Evolutionary conservation across 495 filamentous ascomycete species (phyloP).

Genomic region (Tuber calosporum): DNA sequence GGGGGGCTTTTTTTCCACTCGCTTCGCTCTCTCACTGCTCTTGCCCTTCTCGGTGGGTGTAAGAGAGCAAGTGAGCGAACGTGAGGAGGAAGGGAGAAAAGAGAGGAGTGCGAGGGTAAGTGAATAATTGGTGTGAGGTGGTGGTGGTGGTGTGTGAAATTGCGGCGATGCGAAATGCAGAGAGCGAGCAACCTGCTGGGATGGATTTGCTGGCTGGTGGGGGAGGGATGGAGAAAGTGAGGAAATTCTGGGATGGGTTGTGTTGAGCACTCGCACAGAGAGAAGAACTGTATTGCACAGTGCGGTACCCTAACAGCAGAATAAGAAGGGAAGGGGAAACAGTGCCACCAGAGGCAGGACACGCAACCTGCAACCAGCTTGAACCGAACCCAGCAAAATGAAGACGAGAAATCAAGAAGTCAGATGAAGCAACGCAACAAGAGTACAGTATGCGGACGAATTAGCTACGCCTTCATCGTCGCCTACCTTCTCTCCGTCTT

Average conservation of each 20-base stretch:
- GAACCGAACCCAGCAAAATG: conserved; percentile 11
- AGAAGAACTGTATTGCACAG: too few relatives aligned
- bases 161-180: conserved; percentile 31
- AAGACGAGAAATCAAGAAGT: conserved; percentile 2
- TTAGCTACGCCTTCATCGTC: conserved; percentile 9
- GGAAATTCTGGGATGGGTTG: conserved; percentile 11
- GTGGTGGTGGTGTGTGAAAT: conserved; percentile 9
- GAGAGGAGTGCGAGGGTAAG: neutral
- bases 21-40: neutral
- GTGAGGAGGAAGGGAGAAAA: neutral
- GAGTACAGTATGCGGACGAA: conserved; percentile 18
- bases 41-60: neutral
- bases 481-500: neutral
- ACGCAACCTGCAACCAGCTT: conserved; percentile 25
- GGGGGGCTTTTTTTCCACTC: neutral
- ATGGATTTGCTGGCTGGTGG: neutral
- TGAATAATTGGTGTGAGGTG: neutral
- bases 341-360: conserved; percentile 37
- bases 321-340: conserved; percentile 27
- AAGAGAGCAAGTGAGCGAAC: conserved; percentile 8
- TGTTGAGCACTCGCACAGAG: too few relatives aligned
- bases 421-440: conserved; percentile 9
- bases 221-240: neutral
- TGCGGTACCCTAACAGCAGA: too few relatives aligned
- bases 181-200: neutral